Evolutionary conservation across 2,329 filamentous ascomycete genomes (phyloP).

Genomic region (Ceratocystis albifundus): DNA sequence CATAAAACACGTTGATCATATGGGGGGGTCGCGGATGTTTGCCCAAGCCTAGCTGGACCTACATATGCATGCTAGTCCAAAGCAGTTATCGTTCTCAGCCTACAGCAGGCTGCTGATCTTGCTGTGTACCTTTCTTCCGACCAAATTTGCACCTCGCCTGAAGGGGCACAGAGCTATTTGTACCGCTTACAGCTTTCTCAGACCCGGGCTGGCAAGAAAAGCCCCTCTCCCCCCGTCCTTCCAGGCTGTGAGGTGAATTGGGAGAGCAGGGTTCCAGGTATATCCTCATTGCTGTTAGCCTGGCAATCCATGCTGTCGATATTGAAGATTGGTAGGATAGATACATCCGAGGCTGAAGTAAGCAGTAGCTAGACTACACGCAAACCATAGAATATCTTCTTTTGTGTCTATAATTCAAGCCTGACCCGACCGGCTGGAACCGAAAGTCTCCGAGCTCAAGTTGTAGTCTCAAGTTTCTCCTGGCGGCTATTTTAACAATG

Average conservation of each 20-base stretch:
- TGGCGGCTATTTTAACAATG: background rate
- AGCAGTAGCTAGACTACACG: background rate
- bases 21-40: too few species aligned
- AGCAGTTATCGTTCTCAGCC: too few species aligned
- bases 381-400: background rate
- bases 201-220: background rate
- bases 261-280: background rate
- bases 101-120: too few species aligned
- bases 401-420: background rate
- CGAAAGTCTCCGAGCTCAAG: constrained; percentile 13
- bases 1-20: background rate
- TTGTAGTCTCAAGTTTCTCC: background rate
- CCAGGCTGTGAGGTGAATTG: background rate
- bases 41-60: too few species aligned
- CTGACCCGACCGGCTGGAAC: constrained; percentile 12
- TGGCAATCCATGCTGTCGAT: background rate
- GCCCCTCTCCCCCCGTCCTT: background rate
- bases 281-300: background rate
- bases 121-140: too few species aligned
- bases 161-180: background rate
- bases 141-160: too few species aligned
- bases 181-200: background rate
- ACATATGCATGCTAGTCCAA: too few species aligned
- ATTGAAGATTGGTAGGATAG: background rate
- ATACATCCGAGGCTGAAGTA: background rate